Conservation (phyloP, 164 flowering plant genomes). For the Tinospora cordifolia region DNA sequence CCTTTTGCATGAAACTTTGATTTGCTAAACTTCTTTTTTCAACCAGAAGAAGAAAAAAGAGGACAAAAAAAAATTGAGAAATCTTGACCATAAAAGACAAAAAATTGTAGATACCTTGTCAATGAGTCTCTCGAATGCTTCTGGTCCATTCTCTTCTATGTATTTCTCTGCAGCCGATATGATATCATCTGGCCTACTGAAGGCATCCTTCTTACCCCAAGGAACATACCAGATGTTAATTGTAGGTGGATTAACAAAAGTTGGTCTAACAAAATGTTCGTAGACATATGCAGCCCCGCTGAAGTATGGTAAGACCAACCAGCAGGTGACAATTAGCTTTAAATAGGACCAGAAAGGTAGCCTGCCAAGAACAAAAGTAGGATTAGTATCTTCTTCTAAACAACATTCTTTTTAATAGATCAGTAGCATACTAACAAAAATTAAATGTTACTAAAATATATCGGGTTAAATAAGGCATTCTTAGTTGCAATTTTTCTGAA, state of each 20-base stretch:
- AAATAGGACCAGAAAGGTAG: conserved; percentile 66
- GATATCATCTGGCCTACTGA: conserved; percentile 53
- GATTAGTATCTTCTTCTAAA: neutral
- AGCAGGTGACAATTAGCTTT: conserved; percentile 57
- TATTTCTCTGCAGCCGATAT: conserved; percentile 70
- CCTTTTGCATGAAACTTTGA: neutral
- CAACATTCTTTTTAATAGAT: neutral
- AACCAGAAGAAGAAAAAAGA: neutral
- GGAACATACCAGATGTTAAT: conserved; percentile 59
- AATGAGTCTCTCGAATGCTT: conserved; percentile 62
- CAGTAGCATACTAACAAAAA: too few relatives aligned
- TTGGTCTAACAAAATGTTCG: conserved; percentile 58
- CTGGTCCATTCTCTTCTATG: conserved; percentile 72
- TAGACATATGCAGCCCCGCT: conserved; percentile 86
- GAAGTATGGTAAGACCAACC: conserved; percentile 89
- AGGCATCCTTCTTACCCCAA: conserved; percentile 36
- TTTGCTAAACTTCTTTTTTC: neutral
- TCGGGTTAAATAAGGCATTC: too few relatives aligned
- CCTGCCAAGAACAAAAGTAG: conserved; percentile 25
- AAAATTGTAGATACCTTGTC: conserved; percentile 31
- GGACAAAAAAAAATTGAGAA: neutral
- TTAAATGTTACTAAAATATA: too few relatives aligned
- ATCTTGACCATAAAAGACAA: too few relatives aligned
- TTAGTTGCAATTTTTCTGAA: too few relatives aligned
- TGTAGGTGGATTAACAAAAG: conserved; percentile 49